Evolutionary conservation across 176 grass and related monocot genomes (phyloP).

Genomic region (Aegilops tauschii): DNA sequence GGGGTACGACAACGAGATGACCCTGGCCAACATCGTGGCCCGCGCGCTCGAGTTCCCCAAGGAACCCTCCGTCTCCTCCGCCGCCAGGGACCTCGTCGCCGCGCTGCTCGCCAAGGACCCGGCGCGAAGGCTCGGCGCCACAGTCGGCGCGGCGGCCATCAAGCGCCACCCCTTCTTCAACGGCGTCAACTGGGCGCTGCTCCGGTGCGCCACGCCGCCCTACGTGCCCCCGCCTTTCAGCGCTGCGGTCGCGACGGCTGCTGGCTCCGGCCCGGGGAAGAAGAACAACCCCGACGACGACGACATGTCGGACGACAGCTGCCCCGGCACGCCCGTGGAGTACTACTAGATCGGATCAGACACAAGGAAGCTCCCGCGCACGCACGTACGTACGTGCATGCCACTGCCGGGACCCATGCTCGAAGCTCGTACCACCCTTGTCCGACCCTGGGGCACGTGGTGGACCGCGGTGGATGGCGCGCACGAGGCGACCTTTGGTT

Average conservation of each 20-base stretch:
- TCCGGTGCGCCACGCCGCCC: conserved; percentile 67
- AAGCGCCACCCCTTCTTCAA: conserved; percentile 82
- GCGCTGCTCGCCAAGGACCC: conserved; percentile 87
- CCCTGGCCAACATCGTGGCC: conserved; percentile 88
- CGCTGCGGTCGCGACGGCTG: no score
- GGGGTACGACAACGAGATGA: conserved; percentile 83
- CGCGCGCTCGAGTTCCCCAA: conserved; percentile 91
- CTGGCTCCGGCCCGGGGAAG: neutral
- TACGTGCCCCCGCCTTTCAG: conserved; percentile 59
- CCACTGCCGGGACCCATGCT: neutral
- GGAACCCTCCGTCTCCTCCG: conserved; percentile 56
- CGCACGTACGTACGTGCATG: neutral
- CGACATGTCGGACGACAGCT: conserved; percentile 53
- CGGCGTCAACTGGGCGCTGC: conserved; percentile 87
- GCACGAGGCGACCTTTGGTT: conserved; percentile 2
- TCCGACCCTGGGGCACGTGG: conserved; percentile 24
- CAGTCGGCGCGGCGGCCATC: conserved; percentile 73
- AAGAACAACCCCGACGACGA: neutral
- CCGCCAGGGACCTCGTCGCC: conserved; percentile 56
- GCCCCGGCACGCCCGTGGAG: conserved; percentile 70
- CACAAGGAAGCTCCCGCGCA: conserved; percentile 8
- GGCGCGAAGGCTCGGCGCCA: conserved; percentile 50
- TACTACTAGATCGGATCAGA: conserved; percentile 47
- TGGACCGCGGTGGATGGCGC: conserved; percentile 21
- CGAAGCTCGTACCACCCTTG: neutral